Conservation (phyloP, 352 stramenopile species). For the Phytophthora capsici region DNA sequence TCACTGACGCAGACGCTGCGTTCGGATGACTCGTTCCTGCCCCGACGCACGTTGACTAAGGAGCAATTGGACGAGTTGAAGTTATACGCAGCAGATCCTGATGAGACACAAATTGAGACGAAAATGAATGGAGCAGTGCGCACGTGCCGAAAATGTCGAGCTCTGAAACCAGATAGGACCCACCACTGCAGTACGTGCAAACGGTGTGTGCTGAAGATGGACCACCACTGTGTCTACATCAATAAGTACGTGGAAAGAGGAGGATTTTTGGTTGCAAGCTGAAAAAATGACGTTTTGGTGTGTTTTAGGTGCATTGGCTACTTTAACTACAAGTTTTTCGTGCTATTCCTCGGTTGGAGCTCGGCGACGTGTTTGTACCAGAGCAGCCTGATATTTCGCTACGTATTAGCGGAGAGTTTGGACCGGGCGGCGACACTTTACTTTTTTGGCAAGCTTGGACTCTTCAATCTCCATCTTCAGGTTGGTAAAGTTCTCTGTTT, state of each 20-base stretch:
- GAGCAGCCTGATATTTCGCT: slow-evolving; percentile 71
- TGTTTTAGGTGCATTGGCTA: slow-evolving; percentile 79
- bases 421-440: slow-evolving; percentile 61
- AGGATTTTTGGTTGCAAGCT: neutral
- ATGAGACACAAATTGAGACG: slow-evolving; percentile 48
- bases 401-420: slow-evolving; percentile 59
- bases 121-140: slow-evolving; percentile 77
- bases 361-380: slow-evolving; percentile 70
- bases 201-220: slow-evolving; percentile 88
- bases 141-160: slow-evolving; percentile 79
- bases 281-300: slow-evolving; percentile 10
- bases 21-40: slow-evolving; percentile 66
- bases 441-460: slow-evolving; percentile 56
- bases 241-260: slow-evolving; percentile 71
- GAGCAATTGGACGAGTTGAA: slow-evolving; percentile 18
- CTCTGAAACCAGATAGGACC: slow-evolving; percentile 77
- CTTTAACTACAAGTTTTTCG: slow-evolving; percentile 92
- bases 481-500: slow-evolving; percentile 28
- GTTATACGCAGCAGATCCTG: slow-evolving; percentile 1
- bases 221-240: slow-evolving; percentile 90
- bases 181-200: slow-evolving; percentile 85
- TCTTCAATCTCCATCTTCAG: slow-evolving; percentile 68
- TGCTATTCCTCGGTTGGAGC: slow-evolving; percentile 86
- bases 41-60: slow-evolving; percentile 26
- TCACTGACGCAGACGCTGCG: slow-evolving; percentile 64